Evolutionary conservation across 2,329 filamentous ascomycete species (phyloP), one percentile per base, ranked within the genome.

Genomic region (Alternaria gaisen): DNA sequence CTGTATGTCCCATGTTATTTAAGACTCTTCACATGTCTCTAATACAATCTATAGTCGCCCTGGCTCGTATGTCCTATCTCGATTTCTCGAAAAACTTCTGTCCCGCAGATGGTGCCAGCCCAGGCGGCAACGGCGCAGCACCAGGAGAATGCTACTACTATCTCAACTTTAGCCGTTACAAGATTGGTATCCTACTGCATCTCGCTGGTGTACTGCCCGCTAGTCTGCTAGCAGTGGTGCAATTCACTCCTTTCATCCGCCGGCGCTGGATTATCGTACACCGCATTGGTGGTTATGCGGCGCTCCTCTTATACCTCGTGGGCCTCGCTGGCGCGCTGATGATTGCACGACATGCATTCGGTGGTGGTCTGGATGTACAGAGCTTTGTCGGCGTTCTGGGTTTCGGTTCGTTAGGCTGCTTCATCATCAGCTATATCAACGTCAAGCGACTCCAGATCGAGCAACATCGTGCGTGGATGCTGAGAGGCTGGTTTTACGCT

Each of bases 371-470:
- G 0, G 82, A 83, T 3, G 81, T 82, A 3, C 86, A 88, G 66
- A 71, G 76, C 0, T 80, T 69, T 1, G 71, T 83, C 0, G 82
- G 82, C 0, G 53, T 82, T 0, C 68, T 86, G 0, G 81, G 76
- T 1, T 78, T 86, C 30, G 69, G 82, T 9, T 85, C 85, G 2
- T 72, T 83, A 0, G 64, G 72, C 1, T 79, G 81, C 10, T 72
- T 86, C 24, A 61, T 70, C 0, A 60, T 88, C 43, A 84, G 86
- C 1, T 83, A 82, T 32, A 78, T 84, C 70, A 88, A 88, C 63
- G 83, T 90, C 72, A 88, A 86, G 71, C 77, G 80, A 2, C 73
- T 89, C 2, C 87, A 89, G 68, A 86, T 91, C 18, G 69, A 73
- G 44, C 70, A 73, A 52, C 68, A 83, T 8, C 62, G 73, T 38